phyloP scores from a whole-genome alignment of 495 filamentous ascomycete species.

The Achaetomiella virescens region DNA sequence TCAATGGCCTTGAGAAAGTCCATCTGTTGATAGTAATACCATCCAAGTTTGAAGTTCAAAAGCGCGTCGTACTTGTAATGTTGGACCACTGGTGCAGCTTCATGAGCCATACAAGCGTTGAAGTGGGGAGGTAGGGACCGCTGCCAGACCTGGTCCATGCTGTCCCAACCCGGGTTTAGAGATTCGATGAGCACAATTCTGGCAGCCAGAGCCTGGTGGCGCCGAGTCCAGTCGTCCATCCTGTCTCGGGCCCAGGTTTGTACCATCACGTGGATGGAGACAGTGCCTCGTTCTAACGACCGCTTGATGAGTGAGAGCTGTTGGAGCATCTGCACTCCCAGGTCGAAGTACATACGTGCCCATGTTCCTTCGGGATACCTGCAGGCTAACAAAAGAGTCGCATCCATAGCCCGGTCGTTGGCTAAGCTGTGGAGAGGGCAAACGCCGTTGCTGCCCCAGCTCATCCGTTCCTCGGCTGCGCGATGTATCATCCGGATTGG shows the following conservation, averaged over 20 bases:
- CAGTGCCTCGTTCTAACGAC: background rate
- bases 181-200: conserved; percentile 6
- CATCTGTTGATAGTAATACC: background rate
- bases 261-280: conserved; percentile 20
- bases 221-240: background rate
- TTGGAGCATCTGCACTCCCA: conserved; percentile 5
- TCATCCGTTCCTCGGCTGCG: background rate
- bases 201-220: background rate
- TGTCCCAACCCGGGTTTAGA: background rate
- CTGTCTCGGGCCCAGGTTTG: conserved; percentile 15
- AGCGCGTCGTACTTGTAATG: background rate
- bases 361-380: conserved; percentile 1
- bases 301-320: conserved; percentile 12
- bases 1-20: background rate
- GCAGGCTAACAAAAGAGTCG: conserved; percentile 2
- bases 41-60: conserved; percentile 4
- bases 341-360: background rate
- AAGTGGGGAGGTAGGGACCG: conserved; percentile 1
- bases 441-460: background rate
- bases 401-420: background rate
- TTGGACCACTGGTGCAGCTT: background rate
- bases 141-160: background rate
- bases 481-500: background rate
- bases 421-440: background rate
- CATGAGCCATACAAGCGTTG: background rate